phyloP scores from a whole-genome alignment of 2,329 filamentous ascomycete species.

The Curvularia lunata region DNA sequence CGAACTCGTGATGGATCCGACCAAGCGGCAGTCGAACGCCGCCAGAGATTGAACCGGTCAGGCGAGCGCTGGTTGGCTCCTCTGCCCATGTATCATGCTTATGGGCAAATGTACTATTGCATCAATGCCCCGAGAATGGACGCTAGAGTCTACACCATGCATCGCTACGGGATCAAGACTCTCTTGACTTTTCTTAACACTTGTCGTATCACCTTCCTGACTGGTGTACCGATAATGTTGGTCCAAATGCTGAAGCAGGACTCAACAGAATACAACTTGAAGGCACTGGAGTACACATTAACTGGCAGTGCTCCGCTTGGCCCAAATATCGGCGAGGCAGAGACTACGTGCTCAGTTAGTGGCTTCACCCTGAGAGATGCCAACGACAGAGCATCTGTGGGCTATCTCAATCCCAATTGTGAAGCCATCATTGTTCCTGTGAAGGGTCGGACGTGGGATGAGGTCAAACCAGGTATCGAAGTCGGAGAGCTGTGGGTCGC shows the following conservation, averaged over 20 bases:
- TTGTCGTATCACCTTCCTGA: neutral
- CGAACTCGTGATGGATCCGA: too few species aligned
- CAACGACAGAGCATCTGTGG: too few species aligned
- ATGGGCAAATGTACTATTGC: conserved; percentile 34
- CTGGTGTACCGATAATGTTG: neutral
- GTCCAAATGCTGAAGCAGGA: too few species aligned
- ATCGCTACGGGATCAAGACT: conserved; percentile 34
- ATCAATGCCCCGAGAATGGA: neutral
- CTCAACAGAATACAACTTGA: too few species aligned
- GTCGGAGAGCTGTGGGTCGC: neutral
- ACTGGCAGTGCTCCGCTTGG: too few species aligned
- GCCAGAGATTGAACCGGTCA: too few species aligned
- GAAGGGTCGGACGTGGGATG: conserved; percentile 14
- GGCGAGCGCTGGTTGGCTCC: conserved; percentile 50
- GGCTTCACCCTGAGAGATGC: too few species aligned
- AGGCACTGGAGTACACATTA: too few species aligned
- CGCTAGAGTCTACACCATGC: neutral
- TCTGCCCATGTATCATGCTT: conserved; percentile 52
- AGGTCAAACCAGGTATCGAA: neutral
- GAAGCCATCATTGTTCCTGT: neutral
- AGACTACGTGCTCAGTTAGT: too few species aligned
- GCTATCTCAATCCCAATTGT: neutral
- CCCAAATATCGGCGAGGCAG: too few species aligned
- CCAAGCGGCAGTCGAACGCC: too few species aligned
- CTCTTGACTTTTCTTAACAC: neutral